phyloP scores from a whole-genome alignment of 345 rosid genomes.

The Trapa incisa region DNA sequence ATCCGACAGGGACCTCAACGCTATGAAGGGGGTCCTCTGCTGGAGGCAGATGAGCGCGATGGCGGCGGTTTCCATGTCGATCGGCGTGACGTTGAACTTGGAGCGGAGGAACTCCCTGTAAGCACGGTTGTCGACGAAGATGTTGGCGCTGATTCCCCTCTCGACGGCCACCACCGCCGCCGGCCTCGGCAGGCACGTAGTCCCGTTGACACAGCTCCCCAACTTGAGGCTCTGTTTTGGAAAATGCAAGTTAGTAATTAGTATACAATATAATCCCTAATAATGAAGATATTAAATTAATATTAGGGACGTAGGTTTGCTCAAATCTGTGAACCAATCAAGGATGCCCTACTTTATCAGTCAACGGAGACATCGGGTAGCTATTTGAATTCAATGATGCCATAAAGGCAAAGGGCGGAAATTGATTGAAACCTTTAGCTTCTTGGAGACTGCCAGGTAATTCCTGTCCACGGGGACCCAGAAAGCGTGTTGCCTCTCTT shows the following conservation, averaged over 20 bases:
- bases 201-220: conserved; percentile 39
- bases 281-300: too few relatives aligned
- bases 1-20: conserved; percentile 62
- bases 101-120: conserved; percentile 37
- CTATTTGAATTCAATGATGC: neutral
- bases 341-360: too few relatives aligned
- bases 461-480: conserved; percentile 51
- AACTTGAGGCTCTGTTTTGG: conserved; percentile 29
- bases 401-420: neutral
- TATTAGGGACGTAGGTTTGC: too few relatives aligned
- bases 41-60: conserved; percentile 46
- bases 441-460: conserved; percentile 29
- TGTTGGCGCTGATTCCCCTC: conserved; percentile 42
- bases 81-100: conserved; percentile 48
- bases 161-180: conserved; percentile 37
- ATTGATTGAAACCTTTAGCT: conserved; percentile 25
- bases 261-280: too few relatives aligned
- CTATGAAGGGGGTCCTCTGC: conserved; percentile 41
- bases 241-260: neutral
- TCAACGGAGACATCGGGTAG: neutral
- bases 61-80: conserved; percentile 79
- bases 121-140: conserved; percentile 51
- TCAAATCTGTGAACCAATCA: too few relatives aligned
- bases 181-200: conserved; percentile 52
- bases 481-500: conserved; percentile 44